These are phyloP conservation scores for Lepidium aucheri DNA, from an alignment of 345 rosid genomes.

Conservation along the genomic window DNA sequence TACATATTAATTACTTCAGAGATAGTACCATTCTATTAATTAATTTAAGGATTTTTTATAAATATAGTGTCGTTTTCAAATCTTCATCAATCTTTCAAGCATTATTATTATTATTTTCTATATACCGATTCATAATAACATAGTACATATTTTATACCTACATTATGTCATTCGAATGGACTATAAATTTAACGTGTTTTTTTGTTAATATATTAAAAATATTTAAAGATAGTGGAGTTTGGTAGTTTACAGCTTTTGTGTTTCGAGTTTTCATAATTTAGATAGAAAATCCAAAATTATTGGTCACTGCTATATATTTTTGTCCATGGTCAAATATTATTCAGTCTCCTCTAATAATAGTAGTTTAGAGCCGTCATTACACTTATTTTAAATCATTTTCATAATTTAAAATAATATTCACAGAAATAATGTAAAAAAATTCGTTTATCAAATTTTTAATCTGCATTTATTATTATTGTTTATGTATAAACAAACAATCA, in stretches of 20 bases:
- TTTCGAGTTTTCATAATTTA: neutral
- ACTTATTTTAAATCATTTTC: no score
- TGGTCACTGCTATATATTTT: conserved; percentile 4
- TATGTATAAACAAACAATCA: no score
- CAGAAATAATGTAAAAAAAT: no score
- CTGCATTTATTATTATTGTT: no score
- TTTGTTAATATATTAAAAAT: neutral
- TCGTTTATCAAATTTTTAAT: no score
- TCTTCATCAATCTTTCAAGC: no score
- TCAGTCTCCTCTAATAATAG: neutral
- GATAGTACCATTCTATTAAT: no score
- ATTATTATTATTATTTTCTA: no score
- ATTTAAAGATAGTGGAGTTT: neutral
- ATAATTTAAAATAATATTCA: no score
- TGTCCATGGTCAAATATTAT: neutral
- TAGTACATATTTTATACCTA: neutral
- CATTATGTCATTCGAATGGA: neutral
- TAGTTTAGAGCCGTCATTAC: conserved; percentile 10
- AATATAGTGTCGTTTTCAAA: no score
- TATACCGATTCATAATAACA: neutral
- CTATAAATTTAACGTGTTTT: neutral
- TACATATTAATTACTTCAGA: no score
- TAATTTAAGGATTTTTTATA: no score
- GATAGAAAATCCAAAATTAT: neutral
- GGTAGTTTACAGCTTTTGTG: conserved; percentile 21